Conservation (phyloP, 2,329 filamentous ascomycete species). For the Uncinocarpus reesii region DNA sequence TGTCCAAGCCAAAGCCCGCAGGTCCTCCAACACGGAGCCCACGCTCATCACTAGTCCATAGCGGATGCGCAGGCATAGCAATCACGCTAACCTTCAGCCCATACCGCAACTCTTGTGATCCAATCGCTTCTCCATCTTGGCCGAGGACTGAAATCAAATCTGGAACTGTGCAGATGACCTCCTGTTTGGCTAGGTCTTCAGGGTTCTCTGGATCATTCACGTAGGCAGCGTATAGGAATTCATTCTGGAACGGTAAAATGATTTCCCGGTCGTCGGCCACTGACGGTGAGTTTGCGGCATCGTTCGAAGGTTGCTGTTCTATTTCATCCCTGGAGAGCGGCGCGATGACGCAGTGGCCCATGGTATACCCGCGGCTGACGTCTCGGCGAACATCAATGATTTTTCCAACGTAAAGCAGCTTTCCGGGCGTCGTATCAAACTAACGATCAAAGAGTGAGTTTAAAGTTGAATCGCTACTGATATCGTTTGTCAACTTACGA, state of each 20-base stretch:
- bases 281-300: background rate
- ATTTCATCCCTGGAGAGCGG: slow-evolving; percentile 20
- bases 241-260: slow-evolving; percentile 25
- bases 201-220: slow-evolving; percentile 13
- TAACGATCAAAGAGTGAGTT: slow-evolving; percentile 12
- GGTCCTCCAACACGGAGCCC: slow-evolving; percentile 36
- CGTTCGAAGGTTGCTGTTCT: slow-evolving; percentile 8
- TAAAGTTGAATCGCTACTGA: background rate
- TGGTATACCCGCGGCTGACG: slow-evolving; percentile 33
- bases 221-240: slow-evolving; percentile 22
- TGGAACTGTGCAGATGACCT: slow-evolving; percentile 25
- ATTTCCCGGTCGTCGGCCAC: slow-evolving; percentile 14
- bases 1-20: slow-evolving; percentile 28
- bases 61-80: slow-evolving; percentile 40
- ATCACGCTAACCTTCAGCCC: slow-evolving; percentile 44
- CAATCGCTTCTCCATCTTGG: slow-evolving; percentile 42
- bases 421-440: slow-evolving; percentile 25
- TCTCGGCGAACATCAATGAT: slow-evolving; percentile 35
- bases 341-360: slow-evolving; percentile 25
- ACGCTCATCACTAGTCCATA: slow-evolving; percentile 38
- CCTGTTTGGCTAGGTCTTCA: slow-evolving; percentile 13
- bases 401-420: slow-evolving; percentile 37
- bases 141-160: slow-evolving; percentile 33
- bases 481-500: slow-evolving; percentile 25
- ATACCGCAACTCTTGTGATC: slow-evolving; percentile 44